These are phyloP conservation scores for Rubia yunnanensis DNA, from an alignment of 257 asterid genomes.

Conservation along the genomic window DNA sequence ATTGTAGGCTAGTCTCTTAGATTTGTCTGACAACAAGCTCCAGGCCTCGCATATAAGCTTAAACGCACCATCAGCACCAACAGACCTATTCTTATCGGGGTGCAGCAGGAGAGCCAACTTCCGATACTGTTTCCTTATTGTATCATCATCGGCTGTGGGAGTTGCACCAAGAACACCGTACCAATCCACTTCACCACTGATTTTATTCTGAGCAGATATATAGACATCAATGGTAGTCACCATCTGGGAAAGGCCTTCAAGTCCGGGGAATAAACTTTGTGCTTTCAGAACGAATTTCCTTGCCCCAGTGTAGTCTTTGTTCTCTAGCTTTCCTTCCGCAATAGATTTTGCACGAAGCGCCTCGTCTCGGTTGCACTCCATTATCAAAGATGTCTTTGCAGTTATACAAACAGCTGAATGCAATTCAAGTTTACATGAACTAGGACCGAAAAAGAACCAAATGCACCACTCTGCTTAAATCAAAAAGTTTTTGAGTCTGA, in stretches of 20 bases:
- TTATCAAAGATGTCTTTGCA: conserved; percentile 18
- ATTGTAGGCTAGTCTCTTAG: conserved; percentile 51
- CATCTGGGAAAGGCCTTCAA: conserved; percentile 54
- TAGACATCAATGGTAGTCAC: conserved; percentile 52
- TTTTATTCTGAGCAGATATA: conserved; percentile 53
- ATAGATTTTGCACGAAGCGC: conserved; percentile 53
- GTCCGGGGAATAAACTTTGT: conserved; percentile 43
- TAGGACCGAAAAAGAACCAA: conserved; percentile 9
- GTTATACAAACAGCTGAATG: conserved; percentile 10
- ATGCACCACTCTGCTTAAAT: background rate
- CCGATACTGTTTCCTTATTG: conserved; percentile 52
- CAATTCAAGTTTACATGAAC: conserved; percentile 17
- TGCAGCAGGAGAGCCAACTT: conserved; percentile 69
- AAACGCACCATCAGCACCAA: conserved; percentile 72
- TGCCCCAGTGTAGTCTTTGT: conserved; percentile 51
- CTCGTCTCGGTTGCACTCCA: conserved; percentile 83
- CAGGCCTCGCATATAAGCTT: conserved; percentile 64
- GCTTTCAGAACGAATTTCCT: conserved; percentile 62
- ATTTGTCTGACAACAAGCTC: conserved; percentile 57
- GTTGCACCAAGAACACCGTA: conserved; percentile 56
- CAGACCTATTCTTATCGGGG: conserved; percentile 66
- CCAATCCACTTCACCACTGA: conserved; percentile 63
- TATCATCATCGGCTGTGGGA: conserved; percentile 58
- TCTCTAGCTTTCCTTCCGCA: conserved; percentile 52
- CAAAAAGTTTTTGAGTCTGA: background rate